These are phyloP conservation scores for Hypoxylon sp. DNA, from an alignment of 2,329 filamentous ascomycete species.

Conservation along the genomic window DNA sequence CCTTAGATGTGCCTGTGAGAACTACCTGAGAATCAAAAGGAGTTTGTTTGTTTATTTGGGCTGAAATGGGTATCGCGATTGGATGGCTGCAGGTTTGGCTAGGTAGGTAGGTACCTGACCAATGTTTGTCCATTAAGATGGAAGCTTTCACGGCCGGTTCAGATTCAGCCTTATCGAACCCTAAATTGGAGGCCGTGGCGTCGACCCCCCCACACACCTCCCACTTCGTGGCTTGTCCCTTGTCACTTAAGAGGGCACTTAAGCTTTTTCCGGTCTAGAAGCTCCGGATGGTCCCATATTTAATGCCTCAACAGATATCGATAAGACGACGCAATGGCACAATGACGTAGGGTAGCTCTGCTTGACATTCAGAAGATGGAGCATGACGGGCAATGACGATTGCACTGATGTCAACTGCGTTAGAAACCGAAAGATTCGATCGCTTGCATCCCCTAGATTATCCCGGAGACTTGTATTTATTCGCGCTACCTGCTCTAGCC, in stretches of 20 bases:
- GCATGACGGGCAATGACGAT: constrained; percentile 39
- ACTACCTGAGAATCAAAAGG: neutral
- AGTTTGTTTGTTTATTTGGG: constrained; percentile 4
- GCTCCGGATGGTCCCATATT: constrained; percentile 18
- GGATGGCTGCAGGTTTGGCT: neutral
- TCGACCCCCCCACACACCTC: neutral
- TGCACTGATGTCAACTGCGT: constrained; percentile 39
- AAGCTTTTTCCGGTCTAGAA: constrained; percentile 24
- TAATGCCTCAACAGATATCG: constrained; percentile 19
- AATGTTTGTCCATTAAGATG: neutral
- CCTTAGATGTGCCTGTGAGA: neutral
- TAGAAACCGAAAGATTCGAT: constrained; percentile 18
- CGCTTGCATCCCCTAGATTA: constrained; percentile 4
- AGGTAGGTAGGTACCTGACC: neutral
- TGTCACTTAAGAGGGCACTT: neutral
- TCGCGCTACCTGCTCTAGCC: neutral
- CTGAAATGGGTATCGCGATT: neutral
- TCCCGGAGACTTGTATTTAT: constrained; percentile 30
- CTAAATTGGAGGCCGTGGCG: neutral
- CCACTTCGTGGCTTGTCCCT: neutral
- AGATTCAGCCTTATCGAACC: constrained; percentile 1
- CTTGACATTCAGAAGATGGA: constrained; percentile 25
- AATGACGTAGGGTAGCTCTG: constrained; percentile 37
- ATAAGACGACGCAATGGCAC: constrained; percentile 31
- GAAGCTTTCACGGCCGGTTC: neutral